Evolutionary conservation across 805 yeast genomes (phyloP).

Genomic region (Metschnikowia koreensis): DNA sequence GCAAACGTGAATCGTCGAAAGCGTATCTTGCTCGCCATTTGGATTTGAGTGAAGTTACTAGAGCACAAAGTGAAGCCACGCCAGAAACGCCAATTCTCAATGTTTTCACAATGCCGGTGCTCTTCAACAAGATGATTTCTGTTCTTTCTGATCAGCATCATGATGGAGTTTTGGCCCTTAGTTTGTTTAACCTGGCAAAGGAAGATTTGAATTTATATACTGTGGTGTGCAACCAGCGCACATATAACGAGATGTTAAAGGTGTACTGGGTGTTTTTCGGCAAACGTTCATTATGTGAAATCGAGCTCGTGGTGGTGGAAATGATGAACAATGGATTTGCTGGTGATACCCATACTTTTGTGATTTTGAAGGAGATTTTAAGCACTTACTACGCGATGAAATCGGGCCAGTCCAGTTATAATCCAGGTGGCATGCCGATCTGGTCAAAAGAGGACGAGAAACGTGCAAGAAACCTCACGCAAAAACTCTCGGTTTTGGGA

Average conservation of each 20-base stretch:
- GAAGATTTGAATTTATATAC: slow-evolving; percentile 33
- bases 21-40: slow-evolving; percentile 20
- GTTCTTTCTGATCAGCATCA: slow-evolving; percentile 23
- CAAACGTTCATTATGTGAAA: slow-evolving; percentile 31
- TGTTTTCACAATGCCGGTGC: slow-evolving; percentile 33
- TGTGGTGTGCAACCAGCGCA: slow-evolving; percentile 38
- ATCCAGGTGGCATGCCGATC: slow-evolving; percentile 26
- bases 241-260: slow-evolving; percentile 39
- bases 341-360: slow-evolving; percentile 37
- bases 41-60: slow-evolving; percentile 19
- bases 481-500: slow-evolving; percentile 16
- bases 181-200: slow-evolving; percentile 36
- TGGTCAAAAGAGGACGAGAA: slow-evolving; percentile 40
- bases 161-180: slow-evolving; percentile 37
- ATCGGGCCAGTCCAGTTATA: slow-evolving; percentile 27
- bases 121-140: slow-evolving; percentile 33
- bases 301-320: slow-evolving; percentile 35
- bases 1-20: slow-evolving; percentile 13
- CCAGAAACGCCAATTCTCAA: slow-evolving; percentile 31
- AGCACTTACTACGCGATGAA: slow-evolving; percentile 34
- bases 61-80: slow-evolving; percentile 11
- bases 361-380: slow-evolving; percentile 34
- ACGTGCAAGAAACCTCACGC: slow-evolving; percentile 26
- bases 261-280: slow-evolving; percentile 40
- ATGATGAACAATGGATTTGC: slow-evolving; percentile 42